Evolutionary conservation across 2,329 filamentous ascomycete species (phyloP), one percentile per base, ranked within the genome.

Genomic region (Diaporthe sp.): DNA sequence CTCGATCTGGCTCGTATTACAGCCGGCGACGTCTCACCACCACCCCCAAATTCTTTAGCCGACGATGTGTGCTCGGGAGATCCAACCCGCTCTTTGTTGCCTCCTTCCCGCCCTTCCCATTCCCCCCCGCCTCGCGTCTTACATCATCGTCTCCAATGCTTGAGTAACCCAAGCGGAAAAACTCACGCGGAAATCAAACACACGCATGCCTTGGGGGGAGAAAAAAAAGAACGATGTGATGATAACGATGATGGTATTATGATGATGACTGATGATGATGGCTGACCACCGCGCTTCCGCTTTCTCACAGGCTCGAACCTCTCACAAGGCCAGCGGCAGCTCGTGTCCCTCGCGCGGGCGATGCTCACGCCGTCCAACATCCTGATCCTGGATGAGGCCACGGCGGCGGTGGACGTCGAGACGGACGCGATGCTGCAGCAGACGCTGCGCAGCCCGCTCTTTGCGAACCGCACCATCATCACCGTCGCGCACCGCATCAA

Each of bases 401-500:
- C 97, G 42, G 95, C 95, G 79, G 91, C 89, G 34, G 90, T 93
- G 15, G 91, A 94, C 81, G 88, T 93, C 57, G 89, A 93, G 85
- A 94, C 92, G 34, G 92, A 94, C 81, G 90, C 90, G 73, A 86
- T 93, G 85, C 86, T 94, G 73, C 92, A 94, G 85, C 85, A 85
- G 65, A 93, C 92, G 37, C 86, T 93, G 73, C 89, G 92, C 47
- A 90, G 90, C 49, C 89, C 90, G 31, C 83, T 93, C 22, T 99
- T 99, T 86, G 90, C 93, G 77, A 95, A 98, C 85, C 92, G 95
- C 72, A 99, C 97, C 51, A 98, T 99, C 84, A 98, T 99, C 84
- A 99, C 97, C 1, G 98, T 99, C 81, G 97, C 97, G 37, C 97
- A 99, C 87, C 93, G 97, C 73, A 98, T 99, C 87, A 98, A 98